These are phyloP conservation scores for Neocucurbitaria cava DNA, from an alignment of 2,329 filamentous ascomycete species.

Conservation along the genomic window DNA sequence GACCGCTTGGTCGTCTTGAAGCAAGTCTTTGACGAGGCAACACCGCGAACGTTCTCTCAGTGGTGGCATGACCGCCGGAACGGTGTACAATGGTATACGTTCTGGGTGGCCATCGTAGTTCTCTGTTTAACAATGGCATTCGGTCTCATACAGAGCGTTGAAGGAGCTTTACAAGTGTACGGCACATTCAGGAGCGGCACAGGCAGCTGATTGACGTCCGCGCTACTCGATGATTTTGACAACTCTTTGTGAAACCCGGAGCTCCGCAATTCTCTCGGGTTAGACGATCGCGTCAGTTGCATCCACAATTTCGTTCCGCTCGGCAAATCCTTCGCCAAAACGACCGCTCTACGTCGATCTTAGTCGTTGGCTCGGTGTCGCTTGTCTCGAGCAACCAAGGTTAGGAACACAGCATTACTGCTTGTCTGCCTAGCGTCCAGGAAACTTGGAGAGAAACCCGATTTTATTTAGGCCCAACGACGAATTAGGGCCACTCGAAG, in stretches of 20 bases:
- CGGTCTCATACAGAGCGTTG: constrained; percentile 51
- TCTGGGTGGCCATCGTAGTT: constrained; percentile 54
- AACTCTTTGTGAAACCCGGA: neutral
- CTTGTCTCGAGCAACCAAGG: too few species aligned
- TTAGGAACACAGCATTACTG: neutral
- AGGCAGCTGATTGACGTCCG: neutral
- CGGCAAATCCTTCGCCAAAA: too few species aligned
- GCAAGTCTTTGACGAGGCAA: constrained; percentile 51
- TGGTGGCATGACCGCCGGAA: constrained; percentile 55
- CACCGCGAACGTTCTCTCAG: constrained; percentile 43
- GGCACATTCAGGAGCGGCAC: constrained; percentile 4
- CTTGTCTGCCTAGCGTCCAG: neutral
- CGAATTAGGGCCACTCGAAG: neutral
- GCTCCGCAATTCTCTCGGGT: neutral
- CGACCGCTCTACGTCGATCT: too few species aligned
- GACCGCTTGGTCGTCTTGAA: constrained; percentile 44
- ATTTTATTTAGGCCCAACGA: neutral
- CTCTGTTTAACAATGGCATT: constrained; percentile 52
- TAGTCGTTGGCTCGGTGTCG: too few species aligned
- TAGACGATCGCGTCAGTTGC: too few species aligned
- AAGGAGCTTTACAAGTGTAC: constrained; percentile 46
- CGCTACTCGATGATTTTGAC: neutral
- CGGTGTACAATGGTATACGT: constrained; percentile 54
- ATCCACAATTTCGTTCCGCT: too few species aligned
- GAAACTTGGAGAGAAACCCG: neutral